Evolutionary conservation across 2,329 filamentous ascomycete species (phyloP).

Genomic region (Nothophoma quercina): DNA sequence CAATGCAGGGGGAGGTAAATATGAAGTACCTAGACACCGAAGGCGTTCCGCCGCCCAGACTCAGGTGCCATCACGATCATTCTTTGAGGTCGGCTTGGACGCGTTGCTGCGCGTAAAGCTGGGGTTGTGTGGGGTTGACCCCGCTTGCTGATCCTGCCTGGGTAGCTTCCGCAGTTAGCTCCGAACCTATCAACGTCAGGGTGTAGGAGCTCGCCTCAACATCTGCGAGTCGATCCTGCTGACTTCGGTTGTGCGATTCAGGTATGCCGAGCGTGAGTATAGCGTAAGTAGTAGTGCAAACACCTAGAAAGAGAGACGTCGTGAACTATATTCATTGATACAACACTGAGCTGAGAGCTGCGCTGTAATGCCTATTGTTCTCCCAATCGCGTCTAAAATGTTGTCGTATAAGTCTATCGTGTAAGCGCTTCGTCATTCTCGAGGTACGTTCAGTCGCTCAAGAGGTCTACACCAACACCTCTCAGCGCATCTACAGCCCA

Average conservation of each 20-base stretch:
- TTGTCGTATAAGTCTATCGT: not conserved
- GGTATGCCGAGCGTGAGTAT: not conserved
- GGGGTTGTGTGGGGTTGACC: slow-evolving; percentile 11
- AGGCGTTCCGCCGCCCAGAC: not conserved
- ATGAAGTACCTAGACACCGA: not conserved
- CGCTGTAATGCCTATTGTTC: not conserved
- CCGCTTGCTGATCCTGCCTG: not conserved
- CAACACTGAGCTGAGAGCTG: not conserved
- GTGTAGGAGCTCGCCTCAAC: not conserved
- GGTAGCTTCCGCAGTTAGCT: slow-evolving; percentile 1
- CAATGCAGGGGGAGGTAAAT: not conserved
- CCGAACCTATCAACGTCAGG: not conserved
- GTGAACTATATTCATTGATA: too few species aligned
- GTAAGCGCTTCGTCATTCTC: too few species aligned
- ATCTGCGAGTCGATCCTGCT: slow-evolving; percentile 2
- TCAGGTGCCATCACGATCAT: not conserved
- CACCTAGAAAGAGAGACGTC: too few species aligned
- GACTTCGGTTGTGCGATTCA: not conserved
- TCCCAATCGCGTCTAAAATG: not conserved
- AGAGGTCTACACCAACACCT: slow-evolving; percentile 72
- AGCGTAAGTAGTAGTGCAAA: too few species aligned
- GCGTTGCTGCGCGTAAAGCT: not conserved
- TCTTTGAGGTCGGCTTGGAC: not conserved
- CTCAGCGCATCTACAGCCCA: slow-evolving; percentile 86
- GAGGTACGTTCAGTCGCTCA: slow-evolving; percentile 23